Conservation (phyloP, 2,329 filamentous ascomycete genomes). For the Botrytis fragariae region DNA sequence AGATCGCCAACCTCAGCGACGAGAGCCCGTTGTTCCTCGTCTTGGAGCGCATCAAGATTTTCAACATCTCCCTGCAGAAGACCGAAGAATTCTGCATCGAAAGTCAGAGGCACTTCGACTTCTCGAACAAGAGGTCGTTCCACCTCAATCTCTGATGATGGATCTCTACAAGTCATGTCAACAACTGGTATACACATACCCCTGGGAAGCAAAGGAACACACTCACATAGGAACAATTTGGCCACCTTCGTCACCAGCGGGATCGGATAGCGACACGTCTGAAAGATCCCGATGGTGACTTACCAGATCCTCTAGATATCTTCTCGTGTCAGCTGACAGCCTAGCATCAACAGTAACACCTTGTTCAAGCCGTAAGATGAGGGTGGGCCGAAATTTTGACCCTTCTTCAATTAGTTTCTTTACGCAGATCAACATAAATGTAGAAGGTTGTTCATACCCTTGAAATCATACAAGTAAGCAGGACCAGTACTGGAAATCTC, state of each 20-base stretch:
- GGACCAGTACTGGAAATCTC: constrained; percentile 19
- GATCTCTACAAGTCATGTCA: background rate
- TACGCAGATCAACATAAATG: background rate
- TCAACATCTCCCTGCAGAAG: constrained; percentile 68
- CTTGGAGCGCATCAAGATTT: constrained; percentile 62
- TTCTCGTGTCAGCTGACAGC: constrained; percentile 54
- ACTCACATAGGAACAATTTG: background rate
- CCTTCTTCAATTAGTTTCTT: constrained; percentile 26
- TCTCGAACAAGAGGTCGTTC: constrained; percentile 37
- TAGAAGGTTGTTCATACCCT: constrained; percentile 42
- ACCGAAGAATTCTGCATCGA: constrained; percentile 77
- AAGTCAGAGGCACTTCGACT: constrained; percentile 74
- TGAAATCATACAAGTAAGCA: constrained; percentile 53
- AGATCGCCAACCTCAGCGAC: constrained; percentile 61
- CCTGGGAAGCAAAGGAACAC: background rate
- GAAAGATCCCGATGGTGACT: constrained; percentile 6
- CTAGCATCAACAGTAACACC: constrained; percentile 67
- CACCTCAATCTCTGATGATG: constrained; percentile 6
- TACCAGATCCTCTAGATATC: constrained; percentile 59
- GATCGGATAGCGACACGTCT: background rate
- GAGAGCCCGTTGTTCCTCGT: constrained; percentile 59
- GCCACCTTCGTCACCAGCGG: background rate
- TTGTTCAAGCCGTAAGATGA: constrained; percentile 65
- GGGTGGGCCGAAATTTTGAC: constrained; percentile 59
- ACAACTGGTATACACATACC: background rate